Conservation (phyloP, 1,284 basidiomycete species). For the Trichosporon ovoides region DNA sequence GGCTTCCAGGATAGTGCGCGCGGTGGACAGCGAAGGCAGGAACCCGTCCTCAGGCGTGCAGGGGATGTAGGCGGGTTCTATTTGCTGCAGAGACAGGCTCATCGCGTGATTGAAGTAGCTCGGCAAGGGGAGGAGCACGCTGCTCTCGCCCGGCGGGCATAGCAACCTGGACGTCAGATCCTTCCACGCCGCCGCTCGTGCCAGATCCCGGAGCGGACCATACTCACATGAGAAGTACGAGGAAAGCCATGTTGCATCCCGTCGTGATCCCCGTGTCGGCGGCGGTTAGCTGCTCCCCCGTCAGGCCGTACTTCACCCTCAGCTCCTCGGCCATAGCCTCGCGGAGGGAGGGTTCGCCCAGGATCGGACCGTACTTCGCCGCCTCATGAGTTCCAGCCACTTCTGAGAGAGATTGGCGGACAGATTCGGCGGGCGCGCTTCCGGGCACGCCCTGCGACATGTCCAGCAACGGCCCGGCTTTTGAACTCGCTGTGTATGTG, state of each 20-base stretch:
- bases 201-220: too few relatives aligned
- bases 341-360: constrained; percentile 61
- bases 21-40: constrained; percentile 52
- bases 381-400: constrained; percentile 52
- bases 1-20: constrained; percentile 26
- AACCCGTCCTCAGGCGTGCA: constrained; percentile 59
- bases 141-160: constrained; percentile 62
- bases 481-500: constrained; percentile 66
- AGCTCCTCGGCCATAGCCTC: constrained; percentile 62
- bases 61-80: constrained; percentile 61
- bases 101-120: constrained; percentile 82
- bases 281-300: neutral
- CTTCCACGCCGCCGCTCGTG: neutral
- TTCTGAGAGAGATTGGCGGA: constrained; percentile 56
- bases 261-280: constrained; percentile 34
- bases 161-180: constrained; percentile 49
- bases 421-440: constrained; percentile 56
- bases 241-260: constrained; percentile 50
- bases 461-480: constrained; percentile 60
- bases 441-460: constrained; percentile 71
- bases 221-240: constrained; percentile 31
- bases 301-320: constrained; percentile 56
- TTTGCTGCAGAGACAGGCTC: constrained; percentile 62
- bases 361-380: constrained; percentile 62
- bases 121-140: constrained; percentile 71